These are phyloP conservation scores for Tricholoma bakamatsutake DNA, from an alignment of 768 basidiomycete genomes.

Conservation along the genomic window DNA sequence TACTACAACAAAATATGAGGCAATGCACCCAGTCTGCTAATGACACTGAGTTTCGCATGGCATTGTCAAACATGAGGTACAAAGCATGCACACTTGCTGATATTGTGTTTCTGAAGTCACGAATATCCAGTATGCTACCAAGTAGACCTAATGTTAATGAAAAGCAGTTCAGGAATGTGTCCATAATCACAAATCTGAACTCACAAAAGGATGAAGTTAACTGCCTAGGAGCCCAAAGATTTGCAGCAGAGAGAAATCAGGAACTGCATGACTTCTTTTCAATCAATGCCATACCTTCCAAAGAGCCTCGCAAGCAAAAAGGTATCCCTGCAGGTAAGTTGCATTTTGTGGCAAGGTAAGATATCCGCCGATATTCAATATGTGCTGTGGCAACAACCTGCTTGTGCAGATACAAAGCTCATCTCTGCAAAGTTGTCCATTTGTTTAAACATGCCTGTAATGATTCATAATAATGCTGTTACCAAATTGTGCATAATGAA, in stretches of 20 bases:
- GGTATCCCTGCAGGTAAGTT: background rate
- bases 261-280: conserved; percentile 20
- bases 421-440: conserved; percentile 21
- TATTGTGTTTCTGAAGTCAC: conserved; percentile 24
- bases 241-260: conserved; percentile 27
- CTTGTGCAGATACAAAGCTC: background rate
- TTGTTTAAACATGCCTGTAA: conserved; percentile 27
- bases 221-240: conserved; percentile 21
- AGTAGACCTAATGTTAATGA: conserved; percentile 9
- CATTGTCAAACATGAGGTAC: no score
- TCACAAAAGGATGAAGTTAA: conserved; percentile 30
- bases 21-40: conserved; percentile 16
- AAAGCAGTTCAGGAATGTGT: conserved; percentile 23
- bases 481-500: conserved; percentile 30
- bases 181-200: conserved; percentile 22
- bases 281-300: conserved; percentile 13
- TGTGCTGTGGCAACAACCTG: background rate
- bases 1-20: conserved; percentile 16
- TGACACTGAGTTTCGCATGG: conserved; percentile 9
- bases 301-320: background rate
- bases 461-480: conserved; percentile 25
- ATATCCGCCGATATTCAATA: background rate
- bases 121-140: conserved; percentile 13
- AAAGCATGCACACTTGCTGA: conserved; percentile 16
- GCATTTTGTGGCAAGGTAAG: no score